Percentiles rank a stretch among this genome's conserved stretches.
Conservation (phyloP, 352 stramenopile genomes). For the Globisporangium ultimum region DNA sequence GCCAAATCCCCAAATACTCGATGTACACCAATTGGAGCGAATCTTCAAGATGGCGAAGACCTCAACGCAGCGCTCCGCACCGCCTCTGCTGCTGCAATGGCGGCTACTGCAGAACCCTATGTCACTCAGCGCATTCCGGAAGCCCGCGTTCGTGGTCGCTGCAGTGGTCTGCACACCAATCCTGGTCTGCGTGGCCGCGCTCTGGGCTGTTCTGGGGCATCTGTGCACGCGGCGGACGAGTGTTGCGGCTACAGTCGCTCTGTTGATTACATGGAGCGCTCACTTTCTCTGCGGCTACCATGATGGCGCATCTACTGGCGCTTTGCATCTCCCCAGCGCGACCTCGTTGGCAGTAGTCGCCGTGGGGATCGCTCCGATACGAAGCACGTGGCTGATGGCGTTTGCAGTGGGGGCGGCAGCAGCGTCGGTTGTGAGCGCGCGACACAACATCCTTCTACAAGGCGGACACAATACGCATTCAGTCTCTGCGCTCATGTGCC, state of each 20-base stretch:
- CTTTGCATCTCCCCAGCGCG: not conserved
- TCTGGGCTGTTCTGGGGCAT: not conserved
- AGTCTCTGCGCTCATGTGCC: slow-evolving; percentile 17
- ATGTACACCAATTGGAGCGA: too few species aligned
- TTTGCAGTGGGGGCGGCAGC: too few species aligned
- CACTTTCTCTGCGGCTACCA: slow-evolving; percentile 7
- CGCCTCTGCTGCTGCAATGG: not conserved
- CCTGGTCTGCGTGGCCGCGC: not conserved
- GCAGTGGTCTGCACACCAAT: not conserved
- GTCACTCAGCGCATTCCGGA: slow-evolving; percentile 13
- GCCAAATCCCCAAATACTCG: too few species aligned
- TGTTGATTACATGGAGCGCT: not conserved
- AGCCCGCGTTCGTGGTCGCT: slow-evolving; percentile 3
- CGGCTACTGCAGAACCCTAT: not conserved
- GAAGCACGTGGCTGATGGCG: too few species aligned
- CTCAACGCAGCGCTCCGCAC: not conserved
- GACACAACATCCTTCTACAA: too few species aligned
- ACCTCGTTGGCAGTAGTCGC: slow-evolving; percentile 7
- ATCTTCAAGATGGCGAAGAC: not conserved
- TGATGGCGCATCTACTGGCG: not conserved
- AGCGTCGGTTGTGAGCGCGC: too few species aligned
- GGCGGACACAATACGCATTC: not conserved
- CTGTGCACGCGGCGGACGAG: not conserved
- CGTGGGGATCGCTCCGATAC: too few species aligned
- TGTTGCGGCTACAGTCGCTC: not conserved